Evolutionary conservation across 2,329 filamentous ascomycete genomes (phyloP), one percentile per base, ranked within the genome.

Genomic region (Lasiodiplodia theobromae): DNA sequence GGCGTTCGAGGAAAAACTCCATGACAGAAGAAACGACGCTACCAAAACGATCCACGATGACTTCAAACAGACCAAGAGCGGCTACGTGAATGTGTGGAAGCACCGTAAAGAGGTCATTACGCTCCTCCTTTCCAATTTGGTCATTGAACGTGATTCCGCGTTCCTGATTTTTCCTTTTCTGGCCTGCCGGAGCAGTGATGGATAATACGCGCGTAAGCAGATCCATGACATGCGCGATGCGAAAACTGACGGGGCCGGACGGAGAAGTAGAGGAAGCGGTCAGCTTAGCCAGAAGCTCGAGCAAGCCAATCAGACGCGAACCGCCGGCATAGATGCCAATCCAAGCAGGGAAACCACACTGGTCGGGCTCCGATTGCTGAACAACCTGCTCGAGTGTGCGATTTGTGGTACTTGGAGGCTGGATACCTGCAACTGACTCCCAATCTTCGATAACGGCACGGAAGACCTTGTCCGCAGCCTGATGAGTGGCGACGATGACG

Each of bases 381-480:
- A 71, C 75, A 71, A 80, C 70, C 40, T 75, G 73, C 2, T 76
- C 75, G 10, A 78, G 12, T 7, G 73, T 73, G 71, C 76, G 65
- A 72, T 76, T 77, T 3, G 68, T 57, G 6, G 74, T 70, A 1
- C 66, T 49, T 4, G 21, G 31, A n/a, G 77, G 60, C 71, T 75
- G 70, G 73, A 77, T 69, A 67, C 78, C 86, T 38, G 86, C 83
- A 2, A 85, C 84, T 0, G 93, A 88, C 73, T 94, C 89, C 91
- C 93, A 96, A 51, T 92, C 91, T 77, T 97, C 94, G 12, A 91
- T 81, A 0, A 97, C 86, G 11, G 90, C 89, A 60, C 94, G 89
- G 74, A 97, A 92, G 0, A 96, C 85, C 71, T 90, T 87, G 74
- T 97, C 91, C 52, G 91, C 88, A 1, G 92, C 91, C 28, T 82